Conservation (phyloP, 306 rosid genomes). For the Rosa chinensis region DNA sequence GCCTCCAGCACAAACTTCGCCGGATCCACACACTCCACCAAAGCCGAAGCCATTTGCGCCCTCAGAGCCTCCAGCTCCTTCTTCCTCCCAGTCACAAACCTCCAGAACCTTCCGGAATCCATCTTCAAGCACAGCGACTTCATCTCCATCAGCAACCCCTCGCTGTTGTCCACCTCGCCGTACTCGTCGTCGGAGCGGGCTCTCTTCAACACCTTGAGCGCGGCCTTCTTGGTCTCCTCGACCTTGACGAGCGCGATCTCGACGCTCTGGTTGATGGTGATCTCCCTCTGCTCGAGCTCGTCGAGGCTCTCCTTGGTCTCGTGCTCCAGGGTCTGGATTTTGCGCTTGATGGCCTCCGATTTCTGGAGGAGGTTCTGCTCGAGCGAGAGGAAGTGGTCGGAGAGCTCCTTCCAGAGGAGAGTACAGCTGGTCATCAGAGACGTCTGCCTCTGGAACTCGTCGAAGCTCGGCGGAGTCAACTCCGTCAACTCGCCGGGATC, state of each 20-base stretch:
- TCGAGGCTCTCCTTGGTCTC: constrained; percentile 61
- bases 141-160: constrained; percentile 56
- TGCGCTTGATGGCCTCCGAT: constrained; percentile 65
- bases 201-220: constrained; percentile 41
- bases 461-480: constrained; percentile 77
- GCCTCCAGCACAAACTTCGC: constrained; percentile 84
- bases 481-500: constrained; percentile 97
- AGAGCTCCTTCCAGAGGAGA: constrained; percentile 94
- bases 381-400: constrained; percentile 80
- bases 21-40: constrained; percentile 83
- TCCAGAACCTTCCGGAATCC: constrained; percentile 79
- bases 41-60: constrained; percentile 64
- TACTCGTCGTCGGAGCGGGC: constrained; percentile 39
- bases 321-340: constrained; percentile 58
- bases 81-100: constrained; percentile 69
- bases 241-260: constrained; percentile 73
- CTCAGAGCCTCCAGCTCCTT: constrained; percentile 78
- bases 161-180: constrained; percentile 81
- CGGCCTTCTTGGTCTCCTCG: constrained; percentile 56
- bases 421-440: constrained; percentile 97
- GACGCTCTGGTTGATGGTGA: constrained; percentile 57
- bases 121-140: constrained; percentile 66
- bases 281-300: constrained; percentile 79
- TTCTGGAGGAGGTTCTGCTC: constrained; percentile 72
- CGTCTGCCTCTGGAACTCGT: constrained; percentile 90